Percentiles rank a stretch among this genome's conserved stretches.
These are phyloP conservation scores for Dimocarpus longan DNA, from an alignment of 345 rosid species.

Conservation along the genomic window DNA sequence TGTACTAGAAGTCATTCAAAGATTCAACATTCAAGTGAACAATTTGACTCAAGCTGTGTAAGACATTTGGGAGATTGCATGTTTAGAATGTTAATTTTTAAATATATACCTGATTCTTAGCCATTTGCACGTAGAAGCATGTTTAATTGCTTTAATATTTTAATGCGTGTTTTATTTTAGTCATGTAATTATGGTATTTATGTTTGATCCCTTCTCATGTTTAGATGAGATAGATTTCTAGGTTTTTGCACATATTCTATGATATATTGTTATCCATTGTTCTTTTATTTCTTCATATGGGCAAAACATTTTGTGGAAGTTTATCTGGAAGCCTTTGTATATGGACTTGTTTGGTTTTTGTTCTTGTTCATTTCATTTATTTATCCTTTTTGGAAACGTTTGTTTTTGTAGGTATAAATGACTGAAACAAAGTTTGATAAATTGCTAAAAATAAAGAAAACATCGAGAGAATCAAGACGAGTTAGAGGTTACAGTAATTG, in stretches of 20 bases:
- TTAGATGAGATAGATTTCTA: not conserved
- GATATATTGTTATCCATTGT: not conserved
- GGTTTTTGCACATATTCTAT: too few species aligned
- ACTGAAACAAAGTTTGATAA: too few species aligned
- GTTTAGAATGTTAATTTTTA: not conserved
- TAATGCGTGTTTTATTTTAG: not conserved
- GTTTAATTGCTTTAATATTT: not conserved
- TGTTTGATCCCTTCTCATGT: not conserved
- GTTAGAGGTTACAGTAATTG: too few species aligned
- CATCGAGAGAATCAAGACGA: too few species aligned
- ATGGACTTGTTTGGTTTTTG: not conserved
- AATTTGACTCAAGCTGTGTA: constrained; percentile 83
- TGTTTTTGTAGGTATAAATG: too few species aligned
- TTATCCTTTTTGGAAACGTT: not conserved
- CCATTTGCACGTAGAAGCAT: not conserved
- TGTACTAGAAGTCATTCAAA: constrained; percentile 52
- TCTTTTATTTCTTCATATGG: not conserved
- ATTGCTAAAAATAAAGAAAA: too few species aligned
- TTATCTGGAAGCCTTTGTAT: not conserved
- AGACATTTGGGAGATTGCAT: constrained; percentile 12
- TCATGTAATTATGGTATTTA: not conserved
- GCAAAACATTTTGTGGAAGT: not conserved
- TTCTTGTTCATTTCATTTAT: not conserved
- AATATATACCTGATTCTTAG: not conserved
- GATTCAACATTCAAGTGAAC: constrained; percentile 94